These are phyloP conservation scores for Coemansia sp. DNA, from an alignment of 192 early-diverging fungal species.

Conservation along the genomic window DNA sequence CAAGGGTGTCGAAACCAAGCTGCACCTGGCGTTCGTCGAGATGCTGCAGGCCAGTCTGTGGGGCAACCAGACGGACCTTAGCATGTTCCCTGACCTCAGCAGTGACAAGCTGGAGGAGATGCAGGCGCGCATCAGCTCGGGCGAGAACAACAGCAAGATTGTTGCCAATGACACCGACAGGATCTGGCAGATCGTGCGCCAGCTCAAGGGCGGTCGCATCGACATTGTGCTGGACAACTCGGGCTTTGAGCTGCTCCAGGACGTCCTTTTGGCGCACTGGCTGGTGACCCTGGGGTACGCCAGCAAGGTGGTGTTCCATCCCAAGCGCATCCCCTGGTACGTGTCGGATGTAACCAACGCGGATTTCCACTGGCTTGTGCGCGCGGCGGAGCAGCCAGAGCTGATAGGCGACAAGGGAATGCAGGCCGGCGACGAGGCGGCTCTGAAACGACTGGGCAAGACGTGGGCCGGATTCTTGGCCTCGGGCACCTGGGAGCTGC, in stretches of 20 bases:
- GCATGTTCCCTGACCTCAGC: conserved; percentile 68
- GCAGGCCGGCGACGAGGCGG: conserved; percentile 26
- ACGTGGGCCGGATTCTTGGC: conserved; percentile 68
- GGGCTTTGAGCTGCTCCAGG: conserved; percentile 88
- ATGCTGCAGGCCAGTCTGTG: conserved; percentile 75
- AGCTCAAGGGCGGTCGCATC: conserved; percentile 56
- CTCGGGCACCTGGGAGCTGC: conserved; percentile 62
- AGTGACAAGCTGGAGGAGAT: conserved; percentile 66
- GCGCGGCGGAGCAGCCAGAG: conserved; percentile 17
- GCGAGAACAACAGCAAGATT: conserved; percentile 54
- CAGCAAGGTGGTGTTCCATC: conserved; percentile 69
- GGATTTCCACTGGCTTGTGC: conserved; percentile 73
- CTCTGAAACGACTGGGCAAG: conserved; percentile 52
- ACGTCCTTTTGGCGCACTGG: conserved; percentile 84
- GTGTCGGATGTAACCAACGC: conserved; percentile 85
- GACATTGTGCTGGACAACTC: conserved; percentile 90
- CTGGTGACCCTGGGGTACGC: conserved; percentile 68
- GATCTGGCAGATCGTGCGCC: conserved; percentile 59
- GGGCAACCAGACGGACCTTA: conserved; percentile 88
- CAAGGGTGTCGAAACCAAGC: conserved; percentile 7
- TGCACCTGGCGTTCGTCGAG: conserved; percentile 60
- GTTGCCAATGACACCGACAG: conserved; percentile 68
- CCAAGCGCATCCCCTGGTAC: conserved; percentile 93
- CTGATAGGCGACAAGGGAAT: conserved; percentile 18
- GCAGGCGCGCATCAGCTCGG: conserved; percentile 54